Conservation (phyloP, 345 rosid genomes). For the Gynandropsis gynandra region DNA sequence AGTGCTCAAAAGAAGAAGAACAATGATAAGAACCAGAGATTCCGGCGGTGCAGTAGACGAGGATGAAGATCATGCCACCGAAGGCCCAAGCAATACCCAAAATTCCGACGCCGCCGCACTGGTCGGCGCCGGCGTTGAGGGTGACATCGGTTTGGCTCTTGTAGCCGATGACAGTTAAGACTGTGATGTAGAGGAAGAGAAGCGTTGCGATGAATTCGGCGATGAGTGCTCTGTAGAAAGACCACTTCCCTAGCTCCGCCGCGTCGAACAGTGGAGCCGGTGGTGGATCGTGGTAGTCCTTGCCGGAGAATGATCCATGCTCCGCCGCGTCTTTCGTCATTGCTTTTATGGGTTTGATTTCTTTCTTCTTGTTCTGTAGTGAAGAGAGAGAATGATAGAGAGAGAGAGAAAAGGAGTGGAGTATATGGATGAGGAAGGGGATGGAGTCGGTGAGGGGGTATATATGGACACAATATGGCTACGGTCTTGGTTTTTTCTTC, state of each 20-base stretch:
- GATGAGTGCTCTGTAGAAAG: conserved; percentile 52
- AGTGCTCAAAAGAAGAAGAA: too few relatives aligned
- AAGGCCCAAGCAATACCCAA: conserved; percentile 79
- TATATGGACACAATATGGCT: too few relatives aligned
- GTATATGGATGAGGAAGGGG: too few relatives aligned
- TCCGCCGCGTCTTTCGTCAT: conserved; percentile 31
- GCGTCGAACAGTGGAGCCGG: conserved; percentile 47
- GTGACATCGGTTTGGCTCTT: conserved; percentile 30
- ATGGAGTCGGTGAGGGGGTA: too few relatives aligned
- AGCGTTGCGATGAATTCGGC: conserved; percentile 68
- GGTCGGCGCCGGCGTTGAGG: conserved; percentile 5
- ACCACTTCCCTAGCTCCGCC: conserved; percentile 49
- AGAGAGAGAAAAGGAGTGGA: too few relatives aligned
- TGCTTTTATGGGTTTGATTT: not conserved
- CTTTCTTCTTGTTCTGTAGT: conserved; percentile 11
- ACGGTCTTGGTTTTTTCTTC: too few relatives aligned
- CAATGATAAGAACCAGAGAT: conserved; percentile 40
- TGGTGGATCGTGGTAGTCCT: conserved; percentile 67
- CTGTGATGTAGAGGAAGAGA: conserved; percentile 53
- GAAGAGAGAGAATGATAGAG: too few relatives aligned
- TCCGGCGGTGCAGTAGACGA: conserved; percentile 75
- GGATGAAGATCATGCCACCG: conserved; percentile 75
- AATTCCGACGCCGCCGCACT: conserved; percentile 55
- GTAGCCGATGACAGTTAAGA: conserved; percentile 61
- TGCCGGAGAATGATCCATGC: conserved; percentile 36